phyloP scores from a whole-genome alignment of 441 rosid genomes.

The Croton setiger region DNA sequence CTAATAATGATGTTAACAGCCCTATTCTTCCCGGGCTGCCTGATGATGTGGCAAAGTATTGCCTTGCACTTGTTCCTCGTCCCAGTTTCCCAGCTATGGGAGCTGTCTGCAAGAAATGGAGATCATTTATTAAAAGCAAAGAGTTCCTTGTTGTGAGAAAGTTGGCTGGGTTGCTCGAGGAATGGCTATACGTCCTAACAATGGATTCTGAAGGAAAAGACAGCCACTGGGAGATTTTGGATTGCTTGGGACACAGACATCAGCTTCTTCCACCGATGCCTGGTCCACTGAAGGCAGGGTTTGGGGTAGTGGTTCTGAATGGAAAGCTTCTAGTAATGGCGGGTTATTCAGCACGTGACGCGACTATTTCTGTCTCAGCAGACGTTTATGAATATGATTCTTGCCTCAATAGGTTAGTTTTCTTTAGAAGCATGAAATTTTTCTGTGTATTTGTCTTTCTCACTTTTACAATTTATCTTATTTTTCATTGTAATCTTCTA shows the following conservation, averaged over 20 bases:
- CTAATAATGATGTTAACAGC: slow-evolving; percentile 34
- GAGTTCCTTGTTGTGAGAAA: slow-evolving; percentile 75
- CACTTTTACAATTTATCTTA: neutral
- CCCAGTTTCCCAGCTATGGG: slow-evolving; percentile 74
- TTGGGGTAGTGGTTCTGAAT: slow-evolving; percentile 65
- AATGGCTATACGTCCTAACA: slow-evolving; percentile 83
- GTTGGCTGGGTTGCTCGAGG: slow-evolving; percentile 75
- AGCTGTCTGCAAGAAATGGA: slow-evolving; percentile 89
- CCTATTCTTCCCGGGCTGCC: slow-evolving; percentile 83
- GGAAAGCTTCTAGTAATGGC: slow-evolving; percentile 90
- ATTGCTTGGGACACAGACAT: slow-evolving; percentile 56
- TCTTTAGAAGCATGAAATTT: neutral
- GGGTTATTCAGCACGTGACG: slow-evolving; percentile 56
- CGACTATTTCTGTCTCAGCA: slow-evolving; percentile 58
- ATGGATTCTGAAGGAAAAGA: slow-evolving; percentile 65
- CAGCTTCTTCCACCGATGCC: slow-evolving; percentile 81
- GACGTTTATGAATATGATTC: slow-evolving; percentile 86
- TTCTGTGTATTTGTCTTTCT: neutral
- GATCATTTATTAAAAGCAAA: slow-evolving; percentile 72
- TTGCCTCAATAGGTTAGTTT: slow-evolving; percentile 88
- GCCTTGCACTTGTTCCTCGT: slow-evolving; percentile 90
- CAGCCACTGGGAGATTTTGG: slow-evolving; percentile 92
- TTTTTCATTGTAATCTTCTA: neutral
- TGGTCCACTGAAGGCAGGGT: slow-evolving; percentile 64
- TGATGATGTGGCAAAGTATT: slow-evolving; percentile 79